phyloP scores from a whole-genome alignment of 1,284 basidiomycete species.

The Leccinum variabile region DNA sequence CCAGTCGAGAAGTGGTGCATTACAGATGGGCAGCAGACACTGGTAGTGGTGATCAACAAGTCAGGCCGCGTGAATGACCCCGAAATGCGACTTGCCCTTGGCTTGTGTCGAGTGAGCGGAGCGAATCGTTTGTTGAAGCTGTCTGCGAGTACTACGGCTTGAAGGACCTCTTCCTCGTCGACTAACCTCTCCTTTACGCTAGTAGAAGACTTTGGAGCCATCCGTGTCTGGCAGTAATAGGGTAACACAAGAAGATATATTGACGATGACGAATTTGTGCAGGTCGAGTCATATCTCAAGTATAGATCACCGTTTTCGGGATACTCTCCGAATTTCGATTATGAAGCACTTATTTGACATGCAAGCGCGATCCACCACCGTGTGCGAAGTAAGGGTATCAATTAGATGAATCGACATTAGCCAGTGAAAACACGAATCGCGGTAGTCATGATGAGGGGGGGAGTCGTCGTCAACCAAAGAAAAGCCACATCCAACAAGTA shows the following conservation, averaged over 20 bases:
- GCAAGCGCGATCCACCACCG: slow-evolving; percentile 37
- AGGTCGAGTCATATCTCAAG: slow-evolving; percentile 27
- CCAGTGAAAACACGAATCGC: slow-evolving; percentile 44
- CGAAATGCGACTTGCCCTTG: slow-evolving; percentile 59
- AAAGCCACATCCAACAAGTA: slow-evolving; percentile 64
- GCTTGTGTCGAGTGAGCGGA: slow-evolving; percentile 81
- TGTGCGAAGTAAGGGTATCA: slow-evolving; percentile 37
- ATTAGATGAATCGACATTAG: slow-evolving; percentile 42
- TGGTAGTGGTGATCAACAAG: slow-evolving; percentile 35
- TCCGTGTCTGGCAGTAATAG: slow-evolving; percentile 25
- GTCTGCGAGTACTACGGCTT: slow-evolving; percentile 92
- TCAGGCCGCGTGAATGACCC: slow-evolving; percentile 6
- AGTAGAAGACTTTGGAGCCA: slow-evolving; percentile 62
- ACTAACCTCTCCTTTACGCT: slow-evolving; percentile 60
- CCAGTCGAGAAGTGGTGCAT: slow-evolving; percentile 92
- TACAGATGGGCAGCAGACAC: slow-evolving; percentile 94
- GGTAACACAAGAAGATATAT: not conserved
- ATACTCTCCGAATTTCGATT: slow-evolving; percentile 46
- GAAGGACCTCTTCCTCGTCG: slow-evolving; percentile 79
- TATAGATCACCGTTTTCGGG: not conserved
- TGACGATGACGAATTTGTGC: not conserved
- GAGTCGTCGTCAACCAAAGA: slow-evolving; percentile 40
- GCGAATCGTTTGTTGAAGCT: slow-evolving; percentile 93
- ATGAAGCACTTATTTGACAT: slow-evolving; percentile 56
- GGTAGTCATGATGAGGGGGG: slow-evolving; percentile 51